Evolutionary conservation across 1,284 basidiomycete species (phyloP), one percentile per base, ranked within the genome.

Genomic region (Fomitopsis schrenkii): DNA sequence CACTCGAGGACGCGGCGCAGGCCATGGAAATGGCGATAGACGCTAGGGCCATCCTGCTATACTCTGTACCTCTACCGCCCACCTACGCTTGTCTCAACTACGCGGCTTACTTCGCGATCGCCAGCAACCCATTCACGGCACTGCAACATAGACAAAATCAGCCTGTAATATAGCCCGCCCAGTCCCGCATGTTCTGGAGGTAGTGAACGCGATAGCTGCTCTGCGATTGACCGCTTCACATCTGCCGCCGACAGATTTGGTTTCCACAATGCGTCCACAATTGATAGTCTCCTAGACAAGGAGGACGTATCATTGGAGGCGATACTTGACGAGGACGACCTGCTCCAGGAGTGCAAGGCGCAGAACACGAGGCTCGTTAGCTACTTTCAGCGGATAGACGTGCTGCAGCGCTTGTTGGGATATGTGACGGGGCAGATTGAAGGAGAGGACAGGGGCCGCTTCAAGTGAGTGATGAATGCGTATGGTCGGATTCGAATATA

Each of bases 281-380:
- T 93, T 78, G 91, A 93, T 83, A 84, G 83, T 72, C 82, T 93
- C 64, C 83, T 93, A 66, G 90, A 93, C 82, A 90, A 90, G 79
- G 90, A 91, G 66, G 90, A 92, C 68, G 87, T 92, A 64, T 82
- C 86, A 44, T 82, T 98, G 55, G 95, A 98, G 76, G 90, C 94
- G 56, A 88, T 98, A 61, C 81, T 98, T 61, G 95, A 97, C 78
- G 94, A 98, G 77, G 92, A 94, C 73, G 95, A 98, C 74, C 81
- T 98, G 59, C 79, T 98, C 57, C 93, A 94, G 75, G 96, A 98
- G 75, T 95, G 94, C 84, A 98, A 98, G 77, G 83, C 92, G 4
- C 94, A 97, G 75, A 98, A 98, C 73, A 90, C 90, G 41, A 82
- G 93, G 67, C 85, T 95, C 54, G 88, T 93, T 67, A 88, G 92